Conservation (phyloP, 139 green algal genomes). For the Spirogloea muscicola region DNA sequence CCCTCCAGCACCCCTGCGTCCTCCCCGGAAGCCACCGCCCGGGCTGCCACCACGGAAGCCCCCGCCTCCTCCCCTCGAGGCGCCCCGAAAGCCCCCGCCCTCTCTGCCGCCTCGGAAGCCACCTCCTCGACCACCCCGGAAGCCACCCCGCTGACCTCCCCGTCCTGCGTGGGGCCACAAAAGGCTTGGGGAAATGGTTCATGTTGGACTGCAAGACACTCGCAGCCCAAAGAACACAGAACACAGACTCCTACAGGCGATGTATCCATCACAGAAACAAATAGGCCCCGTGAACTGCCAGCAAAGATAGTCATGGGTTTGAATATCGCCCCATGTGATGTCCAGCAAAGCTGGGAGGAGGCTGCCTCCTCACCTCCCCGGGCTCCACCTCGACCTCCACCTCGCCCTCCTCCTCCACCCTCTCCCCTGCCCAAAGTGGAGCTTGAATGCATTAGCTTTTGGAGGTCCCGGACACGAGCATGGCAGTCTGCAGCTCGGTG, state of each 20-base stretch:
- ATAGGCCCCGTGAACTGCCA: not conserved
- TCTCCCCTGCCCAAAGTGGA: not conserved
- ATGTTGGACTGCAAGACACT: not conserved
- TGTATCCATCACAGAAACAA: not conserved
- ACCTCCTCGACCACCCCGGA: not conserved
- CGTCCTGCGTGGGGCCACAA: not conserved
- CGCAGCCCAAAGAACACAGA: not conserved
- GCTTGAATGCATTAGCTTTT: too few species aligned
- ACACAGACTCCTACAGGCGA: too few species aligned
- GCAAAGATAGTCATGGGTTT: slow-evolving; percentile 10
- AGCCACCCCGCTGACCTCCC: not conserved
- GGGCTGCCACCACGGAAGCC: too few species aligned
- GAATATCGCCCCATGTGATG: too few species aligned
- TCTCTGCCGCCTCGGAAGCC: not conserved
- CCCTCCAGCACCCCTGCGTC: slow-evolving; percentile 1
- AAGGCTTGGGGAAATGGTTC: not conserved
- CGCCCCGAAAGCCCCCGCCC: too few species aligned
- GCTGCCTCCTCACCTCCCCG: not conserved
- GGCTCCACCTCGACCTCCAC: not conserved
- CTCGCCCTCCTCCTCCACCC: not conserved
- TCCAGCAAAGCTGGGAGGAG: slow-evolving; percentile 3
- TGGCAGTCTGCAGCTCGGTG: not conserved
- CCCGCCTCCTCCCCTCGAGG: too few species aligned
- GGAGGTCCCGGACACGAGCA: not conserved
- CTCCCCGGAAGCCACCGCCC: too few species aligned